Evolutionary conservation across 225 moss, liverwort and hornwort genomes (phyloP), one percentile per base, ranked within the genome.

Genomic region (Physcomitrellopsis africana): DNA sequence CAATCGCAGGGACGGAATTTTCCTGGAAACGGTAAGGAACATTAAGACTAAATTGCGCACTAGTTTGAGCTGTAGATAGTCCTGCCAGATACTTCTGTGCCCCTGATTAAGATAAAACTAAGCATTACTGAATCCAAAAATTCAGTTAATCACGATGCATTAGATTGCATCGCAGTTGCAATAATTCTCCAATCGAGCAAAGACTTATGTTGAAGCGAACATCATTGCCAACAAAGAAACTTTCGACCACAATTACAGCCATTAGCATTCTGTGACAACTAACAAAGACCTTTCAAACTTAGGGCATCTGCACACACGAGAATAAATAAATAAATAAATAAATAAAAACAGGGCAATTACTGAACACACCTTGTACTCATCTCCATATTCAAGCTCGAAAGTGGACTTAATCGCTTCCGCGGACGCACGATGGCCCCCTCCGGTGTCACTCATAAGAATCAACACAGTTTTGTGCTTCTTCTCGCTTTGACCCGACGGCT

Each of bases 391-490:
- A 5, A 92, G 92, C 86, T 95, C 92, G 68, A 99, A 99, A 10
- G 97, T 95, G 13, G 93, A 87, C 78, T 95, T 99, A 76, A 99
- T 87, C 17, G 97, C 97, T 80, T 99, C 97, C 16, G 97, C 95
- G 6, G 97, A 99, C 7, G 97, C 97, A 15, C 95, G 90, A 80
- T 99, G 95, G 2, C 95, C 97, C 32, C 97, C 97, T 12, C 97
- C 95, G 2, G 95, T 99, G 10, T 99, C 97, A 69, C 95, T 99
- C 95, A 95, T 99, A 7, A 99, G 85, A 77, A 99, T 99, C 61
- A 99, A 69, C 63, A 99, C 82, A 26, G 79, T 83, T 71, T 85
- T 95, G 9, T 72, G 79, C 73, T 63, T 80, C 47, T 42, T 58
- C 27, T 73, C 85, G 43, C 79, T 83, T 55, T 63, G 74, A 0